A percentile compares a stretch with the other conserved stretches of the same genome.
phyloP scores from a whole-genome alignment of 1,284 basidiomycete species.

The Ceratobasidium sp. region DNA sequence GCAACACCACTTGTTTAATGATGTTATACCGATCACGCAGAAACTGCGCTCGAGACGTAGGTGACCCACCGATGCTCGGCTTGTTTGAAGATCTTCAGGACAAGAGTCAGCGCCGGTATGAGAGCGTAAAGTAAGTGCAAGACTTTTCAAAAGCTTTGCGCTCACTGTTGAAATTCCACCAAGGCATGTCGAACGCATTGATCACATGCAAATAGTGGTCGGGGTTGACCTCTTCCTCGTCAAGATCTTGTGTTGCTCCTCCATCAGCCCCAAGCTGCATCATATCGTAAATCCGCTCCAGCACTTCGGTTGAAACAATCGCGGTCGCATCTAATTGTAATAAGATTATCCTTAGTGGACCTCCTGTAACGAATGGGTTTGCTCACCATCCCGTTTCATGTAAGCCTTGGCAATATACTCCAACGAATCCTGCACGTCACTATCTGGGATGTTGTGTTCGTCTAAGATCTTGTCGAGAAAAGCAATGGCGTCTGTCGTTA shows the following conservation, averaged over 20 bases:
- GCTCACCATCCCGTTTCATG: slow-evolving; percentile 88
- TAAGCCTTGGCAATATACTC: slow-evolving; percentile 91
- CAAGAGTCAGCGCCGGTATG: slow-evolving; percentile 48
- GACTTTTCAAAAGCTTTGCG: slow-evolving; percentile 88
- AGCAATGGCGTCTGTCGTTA: slow-evolving; percentile 79
- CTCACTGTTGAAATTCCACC: slow-evolving; percentile 89
- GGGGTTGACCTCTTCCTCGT: slow-evolving; percentile 78
- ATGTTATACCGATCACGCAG: slow-evolving; percentile 87
- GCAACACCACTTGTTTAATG: slow-evolving; percentile 88
- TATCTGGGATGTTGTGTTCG: slow-evolving; percentile 74
- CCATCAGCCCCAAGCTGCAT: slow-evolving; percentile 77
- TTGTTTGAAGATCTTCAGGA: slow-evolving; percentile 62
- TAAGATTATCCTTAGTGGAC: slow-evolving; percentile 53
- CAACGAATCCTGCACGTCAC: slow-evolving; percentile 81
- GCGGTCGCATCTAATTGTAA: slow-evolving; percentile 49
- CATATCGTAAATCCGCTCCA: slow-evolving; percentile 85
- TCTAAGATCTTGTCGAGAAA: slow-evolving; percentile 78
- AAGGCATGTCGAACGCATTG: slow-evolving; percentile 94
- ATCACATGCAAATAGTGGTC: slow-evolving; percentile 88
- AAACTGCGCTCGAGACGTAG: slow-evolving; percentile 81
- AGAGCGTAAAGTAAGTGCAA: slow-evolving; percentile 50
- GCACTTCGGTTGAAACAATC: slow-evolving; percentile 71
- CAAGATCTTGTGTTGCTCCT: slow-evolving; percentile 59
- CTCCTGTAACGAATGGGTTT: slow-evolving; percentile 32
- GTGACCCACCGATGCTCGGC: slow-evolving; percentile 79